These are phyloP conservation scores for Solanum neorickii DNA, from an alignment of 257 asterid genomes.

Conservation along the genomic window DNA sequence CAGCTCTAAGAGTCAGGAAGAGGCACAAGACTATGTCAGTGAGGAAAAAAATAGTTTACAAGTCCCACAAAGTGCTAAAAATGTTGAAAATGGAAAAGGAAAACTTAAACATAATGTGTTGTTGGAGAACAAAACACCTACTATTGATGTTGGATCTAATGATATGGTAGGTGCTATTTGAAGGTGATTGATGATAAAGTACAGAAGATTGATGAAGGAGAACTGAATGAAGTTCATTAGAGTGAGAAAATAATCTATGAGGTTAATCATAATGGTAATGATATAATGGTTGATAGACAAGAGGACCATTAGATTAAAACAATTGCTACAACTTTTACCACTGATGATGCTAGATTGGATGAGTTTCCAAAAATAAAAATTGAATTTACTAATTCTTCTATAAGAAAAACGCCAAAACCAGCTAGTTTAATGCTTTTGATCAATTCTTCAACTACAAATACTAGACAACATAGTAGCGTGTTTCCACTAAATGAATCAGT, in stretches of 20 bases:
- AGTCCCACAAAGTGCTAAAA: neutral
- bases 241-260: too few species aligned
- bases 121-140: too few species aligned
- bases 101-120: too few species aligned
- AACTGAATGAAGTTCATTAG: neutral
- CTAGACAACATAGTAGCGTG: constrained; percentile 27
- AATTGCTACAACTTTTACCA: neutral
- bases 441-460: constrained; percentile 21
- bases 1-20: neutral
- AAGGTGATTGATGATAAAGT: too few species aligned
- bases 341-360: neutral
- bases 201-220: constrained; percentile 5
- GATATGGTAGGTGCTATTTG: too few species aligned
- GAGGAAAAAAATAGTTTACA: neutral
- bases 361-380: constrained; percentile 6
- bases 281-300: neutral
- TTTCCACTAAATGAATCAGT: constrained; percentile 10
- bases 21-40: neutral
- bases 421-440: constrained; percentile 32
- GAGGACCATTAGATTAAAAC: neutral
- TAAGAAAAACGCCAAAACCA: constrained; percentile 25
- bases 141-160: too few species aligned
- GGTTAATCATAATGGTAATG: too few species aligned
- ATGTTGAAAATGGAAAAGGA: too few species aligned
- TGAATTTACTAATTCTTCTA: constrained; percentile 19